Evolutionary conservation across 257 asterid genomes (phyloP).

Genomic region (Euphrasia confusa): DNA sequence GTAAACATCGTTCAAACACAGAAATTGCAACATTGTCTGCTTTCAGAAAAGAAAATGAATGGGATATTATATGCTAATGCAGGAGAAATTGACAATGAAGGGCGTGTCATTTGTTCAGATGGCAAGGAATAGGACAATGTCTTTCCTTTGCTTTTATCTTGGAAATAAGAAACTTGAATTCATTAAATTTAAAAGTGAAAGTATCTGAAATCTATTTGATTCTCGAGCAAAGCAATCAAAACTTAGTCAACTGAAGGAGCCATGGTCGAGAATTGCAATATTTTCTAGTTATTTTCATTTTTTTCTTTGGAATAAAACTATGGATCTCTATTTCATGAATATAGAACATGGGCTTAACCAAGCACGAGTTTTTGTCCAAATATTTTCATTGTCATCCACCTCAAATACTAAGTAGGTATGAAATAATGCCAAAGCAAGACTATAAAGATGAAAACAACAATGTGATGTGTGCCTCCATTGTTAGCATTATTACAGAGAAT

Average conservation of each 20-base stretch:
- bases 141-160: background rate
- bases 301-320: background rate
- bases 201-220: constrained; percentile 10
- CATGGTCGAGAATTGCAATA: background rate
- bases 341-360: background rate
- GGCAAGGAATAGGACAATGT: background rate
- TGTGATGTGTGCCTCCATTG: background rate
- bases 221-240: background rate
- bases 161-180: constrained; percentile 1
- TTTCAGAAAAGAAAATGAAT: too few species aligned
- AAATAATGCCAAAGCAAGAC: constrained; percentile 5
- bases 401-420: constrained; percentile 2
- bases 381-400: constrained; percentile 5
- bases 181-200: background rate
- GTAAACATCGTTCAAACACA: constrained; percentile 17
- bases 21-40: constrained; percentile 14
- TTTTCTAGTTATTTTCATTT: background rate
- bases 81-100: constrained; percentile 10
- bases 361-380: background rate
- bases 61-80: constrained; percentile 2
- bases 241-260: background rate
- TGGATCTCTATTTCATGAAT: constrained; percentile 1
- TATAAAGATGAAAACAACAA: constrained; percentile 4
- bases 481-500: background rate
- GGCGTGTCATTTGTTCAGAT: constrained; percentile 1